Evolutionary conservation across 768 basidiomycete species (phyloP), one percentile per base, ranked within the genome.

Genomic region (Psilocybe cyanescens): DNA sequence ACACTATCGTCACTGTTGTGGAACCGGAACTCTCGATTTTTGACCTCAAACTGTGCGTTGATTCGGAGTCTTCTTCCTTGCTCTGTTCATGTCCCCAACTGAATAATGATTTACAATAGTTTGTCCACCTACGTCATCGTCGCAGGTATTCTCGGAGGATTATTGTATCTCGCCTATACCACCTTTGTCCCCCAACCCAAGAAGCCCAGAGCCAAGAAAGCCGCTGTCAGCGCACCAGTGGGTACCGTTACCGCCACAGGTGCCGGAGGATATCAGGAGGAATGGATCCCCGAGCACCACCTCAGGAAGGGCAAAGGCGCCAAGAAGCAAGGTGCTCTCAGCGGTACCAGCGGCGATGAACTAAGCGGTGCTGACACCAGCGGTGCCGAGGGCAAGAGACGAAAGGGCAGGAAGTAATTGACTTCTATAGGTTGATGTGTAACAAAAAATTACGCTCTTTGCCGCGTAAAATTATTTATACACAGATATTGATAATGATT

Each of bases 261-360:
- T 37, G 81, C 86, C 2, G 83, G 87, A 41, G 88, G 86, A 47
- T 94, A 94, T 66, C 86, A 91, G 68, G 91, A 94, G 70, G 93
- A 95, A 69, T 95, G 93, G 93, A 95, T 95, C 66, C 93, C 93
- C n/a, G 90, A 90, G 65, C 91, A 93, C 69, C 93, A 94, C 68
- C 78, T 93, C 62, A 90, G 85, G 79, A 90, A 91, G 73, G 59
- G 75, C 33, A 91, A 85, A 72, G 71, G 74, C 16, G 68, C 73
- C 39, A 85, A 83, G 66, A 81, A 82, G 64, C 81, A 81, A 70
- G 75, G 78, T 29, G 77, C 72, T 44, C 61, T 78, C 19, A 84
- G 77, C 65, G 72, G 72, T 17, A 79, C 78, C 37, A 87, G 86
- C 59, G 91, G 84, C 19, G 90, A 88, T 49, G 90, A 90, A 58